Conservation (phyloP, 768 basidiomycete species). For the Kwoniella sp. region DNA sequence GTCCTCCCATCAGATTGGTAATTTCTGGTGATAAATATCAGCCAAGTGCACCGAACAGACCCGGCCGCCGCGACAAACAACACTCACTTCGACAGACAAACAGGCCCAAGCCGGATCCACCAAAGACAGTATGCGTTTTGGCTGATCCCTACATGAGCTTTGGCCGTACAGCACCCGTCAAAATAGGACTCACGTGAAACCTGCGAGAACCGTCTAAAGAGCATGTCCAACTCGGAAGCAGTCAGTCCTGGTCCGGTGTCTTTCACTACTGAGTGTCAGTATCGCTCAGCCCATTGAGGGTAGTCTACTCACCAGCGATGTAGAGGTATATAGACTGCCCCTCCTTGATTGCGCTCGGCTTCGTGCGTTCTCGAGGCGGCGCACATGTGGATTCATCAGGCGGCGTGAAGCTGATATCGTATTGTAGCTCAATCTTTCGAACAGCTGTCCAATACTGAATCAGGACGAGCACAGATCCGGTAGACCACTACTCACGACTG, state of each 20-base stretch:
- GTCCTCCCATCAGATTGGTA: conserved; percentile 48
- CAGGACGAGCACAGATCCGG: background rate
- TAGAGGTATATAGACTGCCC: conserved; percentile 49
- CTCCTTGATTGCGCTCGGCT: conserved; percentile 11
- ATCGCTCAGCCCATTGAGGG: background rate
- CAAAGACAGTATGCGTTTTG: conserved; percentile 43
- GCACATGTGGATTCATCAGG: conserved; percentile 43
- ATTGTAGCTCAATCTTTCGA: conserved; percentile 45
- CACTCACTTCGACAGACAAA: conserved; percentile 50
- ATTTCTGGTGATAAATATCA: conserved; percentile 13
- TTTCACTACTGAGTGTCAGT: conserved; percentile 3
- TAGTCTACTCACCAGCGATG: conserved; percentile 20
- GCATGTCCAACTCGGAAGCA: conserved; percentile 46
- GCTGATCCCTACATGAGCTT: conserved; percentile 2
- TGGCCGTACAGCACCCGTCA: too few relatives aligned
- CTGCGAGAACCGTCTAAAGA: conserved; percentile 52
- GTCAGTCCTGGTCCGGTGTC: conserved; percentile 52
- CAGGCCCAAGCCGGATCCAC: conserved; percentile 49
- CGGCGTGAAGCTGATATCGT: conserved; percentile 42
- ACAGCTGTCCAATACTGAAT: conserved; percentile 2
- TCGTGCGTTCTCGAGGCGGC: conserved; percentile 22
- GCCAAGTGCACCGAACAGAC: background rate
- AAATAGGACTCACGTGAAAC: conserved; percentile 31
- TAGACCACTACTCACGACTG: conserved; percentile 13
- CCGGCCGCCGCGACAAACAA: conserved; percentile 3